Percentiles rank a stretch among this genome's conserved stretches.
Evolutionary conservation across 169 alveolate genomes (phyloP).

Genomic region (Toxoplasma gondii): DNA sequence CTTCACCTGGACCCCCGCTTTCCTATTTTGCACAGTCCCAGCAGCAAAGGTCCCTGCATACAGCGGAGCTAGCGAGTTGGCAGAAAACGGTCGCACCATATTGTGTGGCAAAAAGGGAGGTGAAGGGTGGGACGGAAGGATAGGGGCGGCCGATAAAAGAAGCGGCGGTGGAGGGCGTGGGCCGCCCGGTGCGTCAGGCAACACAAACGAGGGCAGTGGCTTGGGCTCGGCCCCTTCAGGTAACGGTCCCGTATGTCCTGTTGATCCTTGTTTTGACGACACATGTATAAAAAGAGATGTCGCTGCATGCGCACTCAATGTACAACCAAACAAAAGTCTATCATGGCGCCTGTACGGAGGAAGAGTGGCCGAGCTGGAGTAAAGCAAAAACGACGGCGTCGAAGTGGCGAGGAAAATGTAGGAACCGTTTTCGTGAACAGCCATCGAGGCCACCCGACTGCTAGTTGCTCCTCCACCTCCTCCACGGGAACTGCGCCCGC

Average conservation of each 20-base stretch:
- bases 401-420: neutral
- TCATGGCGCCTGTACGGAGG: slow-evolving; percentile 26
- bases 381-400: slow-evolving; percentile 20
- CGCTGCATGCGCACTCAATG: neutral
- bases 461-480: neutral
- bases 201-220: neutral
- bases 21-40: neutral
- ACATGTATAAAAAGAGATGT: neutral
- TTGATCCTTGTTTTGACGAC: neutral
- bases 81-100: neutral
- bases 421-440: slow-evolving; percentile 14
- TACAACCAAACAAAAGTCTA: slow-evolving; percentile 11
- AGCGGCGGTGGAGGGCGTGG: slow-evolving; percentile 30
- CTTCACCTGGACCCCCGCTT: neutral
- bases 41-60: neutral
- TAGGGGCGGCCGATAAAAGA: slow-evolving; percentile 3
- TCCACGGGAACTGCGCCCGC: slow-evolving; percentile 11
- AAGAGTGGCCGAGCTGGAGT: neutral
- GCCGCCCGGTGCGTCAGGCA: neutral
- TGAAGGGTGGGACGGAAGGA: neutral
- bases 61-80: neutral
- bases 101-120: slow-evolving; percentile 2
- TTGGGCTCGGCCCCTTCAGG: neutral
- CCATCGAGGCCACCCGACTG: slow-evolving; percentile 28
- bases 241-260: neutral